These are phyloP conservation scores for Aureobasidium pullulans DNA, from an alignment of 2,329 filamentous ascomycete genomes.

Conservation along the genomic window DNA sequence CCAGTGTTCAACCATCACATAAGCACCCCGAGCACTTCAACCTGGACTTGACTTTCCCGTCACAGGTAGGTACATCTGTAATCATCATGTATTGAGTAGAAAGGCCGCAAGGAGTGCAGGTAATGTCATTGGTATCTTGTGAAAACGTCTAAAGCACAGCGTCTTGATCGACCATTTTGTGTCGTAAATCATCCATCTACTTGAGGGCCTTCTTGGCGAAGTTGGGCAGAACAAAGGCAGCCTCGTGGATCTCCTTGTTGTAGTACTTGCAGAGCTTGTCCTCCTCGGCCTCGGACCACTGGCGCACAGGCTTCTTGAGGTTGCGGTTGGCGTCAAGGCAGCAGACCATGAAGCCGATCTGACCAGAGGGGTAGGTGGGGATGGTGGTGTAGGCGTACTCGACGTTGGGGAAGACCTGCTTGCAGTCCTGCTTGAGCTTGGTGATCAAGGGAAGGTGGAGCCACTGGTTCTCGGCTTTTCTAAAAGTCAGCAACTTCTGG, in stretches of 20 bases:
- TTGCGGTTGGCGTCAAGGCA: conserved; percentile 83
- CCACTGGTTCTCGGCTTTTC: conserved; percentile 95
- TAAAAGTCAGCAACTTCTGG: conserved; percentile 6
- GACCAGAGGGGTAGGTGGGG: conserved; percentile 95
- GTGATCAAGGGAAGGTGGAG: conserved; percentile 90
- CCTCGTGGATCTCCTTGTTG: conserved; percentile 93
- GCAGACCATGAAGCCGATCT: conserved; percentile 99
- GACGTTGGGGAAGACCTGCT: conserved; percentile 91
- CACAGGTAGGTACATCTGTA: background rate
- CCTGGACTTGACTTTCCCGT: background rate
- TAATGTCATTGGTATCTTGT: conserved; percentile 13
- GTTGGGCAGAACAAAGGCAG: conserved; percentile 84
- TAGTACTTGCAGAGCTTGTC: conserved; percentile 92
- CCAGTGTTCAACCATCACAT: background rate
- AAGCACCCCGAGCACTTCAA: background rate
- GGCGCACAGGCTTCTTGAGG: conserved; percentile 76
- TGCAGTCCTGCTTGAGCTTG: conserved; percentile 93
- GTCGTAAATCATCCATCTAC: conserved; percentile 21
- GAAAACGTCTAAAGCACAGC: conserved; percentile 9
- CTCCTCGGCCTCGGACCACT: conserved; percentile 81
- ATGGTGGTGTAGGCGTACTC: conserved; percentile 99
- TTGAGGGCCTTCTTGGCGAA: conserved; percentile 73
- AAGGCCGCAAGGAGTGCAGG: conserved; percentile 6
- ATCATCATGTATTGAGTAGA: background rate
- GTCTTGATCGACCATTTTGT: background rate